Evolutionary conservation across 306 rosid genomes (phyloP).

Genomic region (Calophaca sinica): DNA sequence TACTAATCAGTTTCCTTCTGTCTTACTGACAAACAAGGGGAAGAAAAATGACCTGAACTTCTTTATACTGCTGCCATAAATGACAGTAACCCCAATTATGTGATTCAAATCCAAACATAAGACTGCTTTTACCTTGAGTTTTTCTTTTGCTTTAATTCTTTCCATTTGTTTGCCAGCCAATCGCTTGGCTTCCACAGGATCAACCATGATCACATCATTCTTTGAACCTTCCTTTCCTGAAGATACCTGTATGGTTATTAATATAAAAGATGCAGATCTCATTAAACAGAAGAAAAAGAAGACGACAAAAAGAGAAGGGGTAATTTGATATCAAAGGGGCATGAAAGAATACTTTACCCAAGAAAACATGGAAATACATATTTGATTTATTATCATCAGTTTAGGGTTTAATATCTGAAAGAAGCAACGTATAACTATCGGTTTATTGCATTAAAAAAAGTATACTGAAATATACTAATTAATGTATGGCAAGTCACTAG

Average conservation of each 20-base stretch:
- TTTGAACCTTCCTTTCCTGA: slow-evolving; percentile 58
- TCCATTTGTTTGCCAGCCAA: slow-evolving; percentile 92
- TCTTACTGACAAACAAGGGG: slow-evolving; percentile 20
- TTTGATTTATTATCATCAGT: slow-evolving; percentile 12
- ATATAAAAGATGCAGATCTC: slow-evolving; percentile 26
- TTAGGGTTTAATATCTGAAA: slow-evolving; percentile 10
- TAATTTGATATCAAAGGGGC: not conserved
- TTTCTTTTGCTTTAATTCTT: slow-evolving; percentile 77
- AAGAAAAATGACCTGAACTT: slow-evolving; percentile 24
- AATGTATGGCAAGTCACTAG: not conserved
- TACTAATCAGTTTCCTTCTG: slow-evolving; percentile 30
- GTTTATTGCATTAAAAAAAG: not conserved
- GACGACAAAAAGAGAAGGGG: slow-evolving; percentile 22
- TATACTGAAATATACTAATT: slow-evolving; percentile 5
- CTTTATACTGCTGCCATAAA: slow-evolving; percentile 11
- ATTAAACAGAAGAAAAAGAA: not conserved
- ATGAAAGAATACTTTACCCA: not conserved
- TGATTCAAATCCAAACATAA: slow-evolving; percentile 21
- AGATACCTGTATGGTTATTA: slow-evolving; percentile 61
- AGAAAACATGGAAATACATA: not conserved
- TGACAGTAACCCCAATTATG: slow-evolving; percentile 17
- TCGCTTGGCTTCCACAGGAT: slow-evolving; percentile 93
- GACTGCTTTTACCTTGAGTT: slow-evolving; percentile 64
- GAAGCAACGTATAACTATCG: not conserved
- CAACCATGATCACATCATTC: slow-evolving; percentile 81